Evolutionary conservation across 2,329 filamentous ascomycete genomes (phyloP), one percentile per base, ranked within the genome.

Genomic region (Periconia digitata): DNA sequence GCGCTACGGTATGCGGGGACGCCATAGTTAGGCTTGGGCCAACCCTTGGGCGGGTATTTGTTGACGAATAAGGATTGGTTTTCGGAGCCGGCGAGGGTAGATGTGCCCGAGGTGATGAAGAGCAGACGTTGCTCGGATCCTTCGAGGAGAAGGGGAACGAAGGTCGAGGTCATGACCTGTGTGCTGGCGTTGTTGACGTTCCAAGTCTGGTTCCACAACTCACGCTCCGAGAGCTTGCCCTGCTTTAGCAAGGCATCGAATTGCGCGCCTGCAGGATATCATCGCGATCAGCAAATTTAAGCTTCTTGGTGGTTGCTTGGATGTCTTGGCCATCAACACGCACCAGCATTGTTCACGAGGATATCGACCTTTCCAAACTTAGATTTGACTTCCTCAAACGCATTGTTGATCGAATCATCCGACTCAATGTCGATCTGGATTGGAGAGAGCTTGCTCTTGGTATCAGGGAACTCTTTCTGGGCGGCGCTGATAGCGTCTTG

Each of bases 61-160:
- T 34, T 36, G 10, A 63, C 64, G 1, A 65, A 60, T 7, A 46
- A 1, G 60, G 66, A 46, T 51, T 49, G 27, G 46, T 56, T 46
- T 66, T 62, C 17, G 24, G 38, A 63, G 16, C 41, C 66, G 1
- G 60, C 47, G 2, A 77, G 62, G 1, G 66, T 62, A 7, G 73
- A 72, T 0, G 72, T 69, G 8, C 76, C 74, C 39, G 56, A 59
- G 1, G 67, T 71, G 39, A 73, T 55, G 59, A 74, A 74, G 15
- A 73, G 41, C 8, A 73, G 50, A n/a, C 69, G 58, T 7, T 71
- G 67, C 37, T 62, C 50, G 8, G 49, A 37, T 3, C 70, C 68
- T 27, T 64, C 60, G 44, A 74, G 54, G 3, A 73, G 62, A n/a
- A 74, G 51, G 4, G 70, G 71, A 18, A 67, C 50, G 44, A 67